Conservation (phyloP, 2,329 filamentous ascomycete genomes). For the Plectosphaerella sp. region DNA sequence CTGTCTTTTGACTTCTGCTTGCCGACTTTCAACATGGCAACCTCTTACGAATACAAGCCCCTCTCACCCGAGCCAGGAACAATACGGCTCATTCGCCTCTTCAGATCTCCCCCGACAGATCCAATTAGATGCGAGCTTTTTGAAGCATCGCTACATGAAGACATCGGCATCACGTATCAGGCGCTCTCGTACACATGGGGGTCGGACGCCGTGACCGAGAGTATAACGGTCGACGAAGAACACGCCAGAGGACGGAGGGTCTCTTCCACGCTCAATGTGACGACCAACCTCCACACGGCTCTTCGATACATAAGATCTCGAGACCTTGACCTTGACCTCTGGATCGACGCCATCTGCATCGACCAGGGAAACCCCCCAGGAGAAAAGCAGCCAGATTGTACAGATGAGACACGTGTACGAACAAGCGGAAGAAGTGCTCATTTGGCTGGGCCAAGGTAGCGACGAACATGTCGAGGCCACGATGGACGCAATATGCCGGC, state of each 20-base stretch:
- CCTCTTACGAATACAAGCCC: no score
- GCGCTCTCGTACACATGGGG: conserved; percentile 16
- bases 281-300: not conserved
- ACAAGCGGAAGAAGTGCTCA: conserved; percentile 1
- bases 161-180: conserved; percentile 9
- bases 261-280: not conserved
- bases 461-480: not conserved
- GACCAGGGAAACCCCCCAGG: not conserved
- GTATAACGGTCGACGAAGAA: not conserved
- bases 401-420: conserved; percentile 7
- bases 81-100: not conserved
- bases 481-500: not conserved
- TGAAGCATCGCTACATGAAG: conserved; percentile 4
- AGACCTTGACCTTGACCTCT: conserved; percentile 6
- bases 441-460: conserved; percentile 4
- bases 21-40: no score
- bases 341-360: conserved; percentile 12
- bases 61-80: not conserved
- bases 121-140: conserved; percentile 10
- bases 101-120: not conserved
- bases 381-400: conserved; percentile 3
- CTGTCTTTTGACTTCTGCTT: no score
- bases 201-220: rapidly evolving
- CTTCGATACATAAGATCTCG: not conserved
- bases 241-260: no score